Evolutionary conservation across 2,329 filamentous ascomycete genomes (phyloP), one percentile per base, ranked within the genome.

Genomic region (Apiospora aurea): DNA sequence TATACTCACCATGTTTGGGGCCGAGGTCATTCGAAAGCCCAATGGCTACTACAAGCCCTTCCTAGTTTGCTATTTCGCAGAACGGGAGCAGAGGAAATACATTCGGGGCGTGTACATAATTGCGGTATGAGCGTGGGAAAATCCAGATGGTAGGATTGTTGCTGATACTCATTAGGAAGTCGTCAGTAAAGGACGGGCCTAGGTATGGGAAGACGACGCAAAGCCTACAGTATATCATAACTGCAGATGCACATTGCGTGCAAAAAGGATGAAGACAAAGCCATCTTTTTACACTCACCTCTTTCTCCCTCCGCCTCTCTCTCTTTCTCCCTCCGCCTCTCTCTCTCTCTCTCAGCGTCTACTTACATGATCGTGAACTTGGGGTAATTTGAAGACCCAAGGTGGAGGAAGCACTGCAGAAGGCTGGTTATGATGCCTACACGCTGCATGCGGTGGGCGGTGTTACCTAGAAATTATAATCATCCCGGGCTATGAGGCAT

Each of bases 1-100:
- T 64, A 64, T 64, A 64, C 57, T 34, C 57, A 41, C 57, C 21
- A 64, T 64, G 57, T 41, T 64, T 64, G 57, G 57, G 53, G 34
- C 29, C 21, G 57, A 24, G 34, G 34, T n/a, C 34, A 41, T 34
- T 64, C 29, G 57, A 64, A 64, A 41, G 41, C 57, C 34, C 57
- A 14, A 64, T 41, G 57, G 57, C 29, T 38, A 41, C 57, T 64
- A 8, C 57, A 6, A 64, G 57, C 34, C 57, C 57, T 64, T 64
- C 4, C n/a, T 61, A 26, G 18, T 64, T 41, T 43, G 41, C 10
- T 43, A 11, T 43, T 64, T 64, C 18, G 57, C 34, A 18, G 34
- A 11, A 38, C n/a, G 57, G 21, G 57, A 6, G 57, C 34, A 34
- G 51, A 57, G 51, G 26, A 34, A 34, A 57, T 21, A 14, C 1